Conservation (phyloP, 192 early-diverging fungal species). For the Chytriomyces hyalinus region DNA sequence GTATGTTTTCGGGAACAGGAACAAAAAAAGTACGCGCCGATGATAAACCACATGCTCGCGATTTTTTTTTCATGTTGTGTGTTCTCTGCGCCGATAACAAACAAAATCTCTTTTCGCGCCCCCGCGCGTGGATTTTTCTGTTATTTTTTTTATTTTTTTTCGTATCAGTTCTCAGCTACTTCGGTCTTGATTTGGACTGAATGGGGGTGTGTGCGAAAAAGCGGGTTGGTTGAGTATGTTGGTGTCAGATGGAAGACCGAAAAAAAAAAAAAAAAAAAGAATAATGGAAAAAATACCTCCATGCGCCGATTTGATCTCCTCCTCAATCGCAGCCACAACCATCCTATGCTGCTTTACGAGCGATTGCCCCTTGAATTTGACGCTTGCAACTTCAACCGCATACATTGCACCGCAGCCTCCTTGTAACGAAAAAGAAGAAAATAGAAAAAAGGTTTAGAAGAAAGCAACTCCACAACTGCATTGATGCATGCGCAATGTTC, state of each 20-base stretch:
- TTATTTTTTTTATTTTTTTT: neutral
- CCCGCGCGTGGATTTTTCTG: too few relatives aligned
- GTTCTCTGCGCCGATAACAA: too few relatives aligned
- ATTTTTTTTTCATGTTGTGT: too few relatives aligned
- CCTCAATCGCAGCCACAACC: conserved; percentile 84
- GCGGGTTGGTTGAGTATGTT: too few relatives aligned
- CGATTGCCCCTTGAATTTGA: conserved; percentile 73
- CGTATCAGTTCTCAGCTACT: conserved; percentile 6
- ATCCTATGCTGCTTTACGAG: conserved; percentile 90
- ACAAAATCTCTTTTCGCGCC: too few relatives aligned
- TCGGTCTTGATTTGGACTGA: conserved; percentile 24
- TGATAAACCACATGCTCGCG: too few relatives aligned
- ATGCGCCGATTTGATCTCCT: conserved; percentile 93
- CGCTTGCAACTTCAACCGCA: conserved; percentile 83
- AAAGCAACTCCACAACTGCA: neutral
- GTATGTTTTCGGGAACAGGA: too few relatives aligned
- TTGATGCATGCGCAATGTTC: too few relatives aligned
- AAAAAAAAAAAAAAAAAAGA: neutral
- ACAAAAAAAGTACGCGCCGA: too few relatives aligned
- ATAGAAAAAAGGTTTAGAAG: neutral
- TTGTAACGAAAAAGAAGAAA: conserved; percentile 26
- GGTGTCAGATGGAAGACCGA: neutral
- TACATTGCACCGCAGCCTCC: conserved; percentile 99
- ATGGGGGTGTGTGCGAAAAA: neutral
- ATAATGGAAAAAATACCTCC: conserved; percentile 52